A percentile compares a stretch with the other conserved stretches of the same genome.
These are phyloP conservation scores for Nakataea oryzae DNA, from an alignment of 2,329 filamentous ascomycete genomes.

Conservation along the genomic window DNA sequence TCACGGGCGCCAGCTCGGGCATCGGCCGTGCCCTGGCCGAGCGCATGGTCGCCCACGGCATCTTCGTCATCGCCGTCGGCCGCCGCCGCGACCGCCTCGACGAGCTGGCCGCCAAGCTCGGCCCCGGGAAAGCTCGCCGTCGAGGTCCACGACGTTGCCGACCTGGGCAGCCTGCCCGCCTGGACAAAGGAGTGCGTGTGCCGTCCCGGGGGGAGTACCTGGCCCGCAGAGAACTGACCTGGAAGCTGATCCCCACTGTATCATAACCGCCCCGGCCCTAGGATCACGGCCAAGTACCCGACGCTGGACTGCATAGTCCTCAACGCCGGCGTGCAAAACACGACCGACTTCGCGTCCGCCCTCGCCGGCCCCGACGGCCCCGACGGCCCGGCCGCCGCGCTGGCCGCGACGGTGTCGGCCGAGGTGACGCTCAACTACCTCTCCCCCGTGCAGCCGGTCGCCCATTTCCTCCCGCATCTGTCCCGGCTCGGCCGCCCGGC, in stretches of 20 bases:
- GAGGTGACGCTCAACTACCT: slow-evolving; percentile 9
- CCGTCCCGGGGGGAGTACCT: no score
- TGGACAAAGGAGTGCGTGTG: slow-evolving; percentile 27
- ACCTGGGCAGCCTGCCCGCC: slow-evolving; percentile 26
- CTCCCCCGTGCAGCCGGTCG: slow-evolving; percentile 13
- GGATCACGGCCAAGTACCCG: slow-evolving; percentile 27
- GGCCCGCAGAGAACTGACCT: no score
- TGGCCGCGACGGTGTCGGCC: slow-evolving; percentile 20
- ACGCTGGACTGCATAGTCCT: slow-evolving; percentile 45
- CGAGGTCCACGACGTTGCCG: slow-evolving; percentile 33
- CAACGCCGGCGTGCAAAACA: slow-evolving; percentile 44
- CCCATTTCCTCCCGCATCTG: slow-evolving; percentile 13
- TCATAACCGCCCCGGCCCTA: slow-evolving; percentile 5
- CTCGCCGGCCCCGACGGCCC: slow-evolving; percentile 9
- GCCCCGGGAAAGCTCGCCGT: slow-evolving; percentile 26
- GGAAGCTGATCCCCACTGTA: not conserved
- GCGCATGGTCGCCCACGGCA: slow-evolving; percentile 28
- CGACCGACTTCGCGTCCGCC: slow-evolving; percentile 33
- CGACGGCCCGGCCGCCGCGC: slow-evolving; percentile 20
- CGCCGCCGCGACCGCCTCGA: slow-evolving; percentile 37
- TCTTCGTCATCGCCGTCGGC: slow-evolving; percentile 44
- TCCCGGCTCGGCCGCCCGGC: slow-evolving; percentile 19
- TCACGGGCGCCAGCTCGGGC: slow-evolving; percentile 43
- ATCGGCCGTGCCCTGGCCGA: slow-evolving; percentile 38
- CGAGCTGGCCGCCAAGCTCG: slow-evolving; percentile 32